Evolutionary conservation across 345 rosid genomes (phyloP).

Genomic region (Acer saccharum): DNA sequence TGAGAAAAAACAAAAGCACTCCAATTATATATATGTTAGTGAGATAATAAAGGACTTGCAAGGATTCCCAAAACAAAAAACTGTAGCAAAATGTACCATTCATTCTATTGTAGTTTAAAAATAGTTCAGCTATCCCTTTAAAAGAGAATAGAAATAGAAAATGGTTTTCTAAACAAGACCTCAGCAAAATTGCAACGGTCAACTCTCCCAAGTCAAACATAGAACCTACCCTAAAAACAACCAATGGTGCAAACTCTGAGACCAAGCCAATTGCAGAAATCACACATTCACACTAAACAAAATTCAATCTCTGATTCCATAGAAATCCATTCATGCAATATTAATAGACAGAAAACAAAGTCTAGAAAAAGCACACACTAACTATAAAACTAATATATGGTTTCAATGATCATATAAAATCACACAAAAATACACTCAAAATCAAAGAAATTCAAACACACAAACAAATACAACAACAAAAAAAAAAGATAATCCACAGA

Average conservation of each 20-base stretch:
- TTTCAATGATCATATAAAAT: not conserved
- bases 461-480: not conserved
- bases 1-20: not conserved
- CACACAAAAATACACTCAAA: not conserved
- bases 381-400: not conserved
- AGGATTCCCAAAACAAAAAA: not conserved
- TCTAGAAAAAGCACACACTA: not conserved
- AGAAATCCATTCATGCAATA: constrained; percentile 9
- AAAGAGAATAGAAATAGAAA: not conserved
- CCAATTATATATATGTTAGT: not conserved
- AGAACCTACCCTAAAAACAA: constrained; percentile 2
- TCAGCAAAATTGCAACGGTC: constrained; percentile 12
- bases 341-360: not conserved
- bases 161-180: not conserved
- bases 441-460: not conserved
- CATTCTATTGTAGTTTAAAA: not conserved
- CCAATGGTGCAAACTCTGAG: not conserved
- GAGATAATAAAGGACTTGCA: not conserved
- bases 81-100: not conserved
- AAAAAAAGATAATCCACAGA: not conserved
- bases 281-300: not conserved
- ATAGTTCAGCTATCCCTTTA: not conserved
- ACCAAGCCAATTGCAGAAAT: constrained; percentile 2
- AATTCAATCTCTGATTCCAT: not conserved
- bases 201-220: constrained; percentile 18